A percentile compares a stretch with the other conserved stretches of the same genome.
These are phyloP conservation scores for Hibiscus mutabilis DNA, from an alignment of 345 rosid species.

Conservation along the genomic window DNA sequence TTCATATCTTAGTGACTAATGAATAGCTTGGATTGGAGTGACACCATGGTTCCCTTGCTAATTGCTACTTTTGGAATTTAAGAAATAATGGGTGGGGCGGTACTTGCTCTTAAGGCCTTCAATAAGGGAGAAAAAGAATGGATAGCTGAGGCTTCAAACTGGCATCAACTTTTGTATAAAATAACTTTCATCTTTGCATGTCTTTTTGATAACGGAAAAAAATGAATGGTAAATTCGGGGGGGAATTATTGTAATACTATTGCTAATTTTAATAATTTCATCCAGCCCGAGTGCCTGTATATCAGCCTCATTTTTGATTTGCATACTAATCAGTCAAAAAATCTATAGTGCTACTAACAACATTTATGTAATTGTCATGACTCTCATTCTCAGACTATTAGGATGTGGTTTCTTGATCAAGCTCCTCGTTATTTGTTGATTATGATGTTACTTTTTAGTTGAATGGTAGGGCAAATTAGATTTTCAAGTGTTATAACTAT, in stretches of 20 bases:
- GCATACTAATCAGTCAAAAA: not conserved
- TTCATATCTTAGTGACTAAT: not conserved
- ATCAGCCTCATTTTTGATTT: not conserved
- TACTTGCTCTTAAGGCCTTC: slow-evolving; percentile 1
- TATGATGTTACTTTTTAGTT: not conserved
- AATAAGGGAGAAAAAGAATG: not conserved
- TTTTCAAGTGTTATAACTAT: not conserved
- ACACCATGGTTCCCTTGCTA: not conserved
- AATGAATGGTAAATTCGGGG: not conserved
- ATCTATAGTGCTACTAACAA: not conserved
- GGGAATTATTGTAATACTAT: not conserved
- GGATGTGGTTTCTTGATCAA: not conserved
- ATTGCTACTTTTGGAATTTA: not conserved
- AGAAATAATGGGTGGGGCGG: not conserved
- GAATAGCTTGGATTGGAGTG: not conserved
- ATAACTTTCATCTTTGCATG: not conserved
- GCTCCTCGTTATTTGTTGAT: not conserved
- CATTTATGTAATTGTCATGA: not conserved
- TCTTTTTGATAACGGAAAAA: not conserved
- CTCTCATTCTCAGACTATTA: not conserved
- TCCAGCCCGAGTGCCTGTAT: not conserved
- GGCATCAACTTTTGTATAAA: not conserved
- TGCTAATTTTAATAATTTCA: not conserved
- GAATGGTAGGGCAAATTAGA: not conserved
- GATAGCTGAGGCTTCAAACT: not conserved